Base-by-base conservation (phyloP, 2,329 filamentous ascomycete species). In the Colletotrichum sp. region DNA sequence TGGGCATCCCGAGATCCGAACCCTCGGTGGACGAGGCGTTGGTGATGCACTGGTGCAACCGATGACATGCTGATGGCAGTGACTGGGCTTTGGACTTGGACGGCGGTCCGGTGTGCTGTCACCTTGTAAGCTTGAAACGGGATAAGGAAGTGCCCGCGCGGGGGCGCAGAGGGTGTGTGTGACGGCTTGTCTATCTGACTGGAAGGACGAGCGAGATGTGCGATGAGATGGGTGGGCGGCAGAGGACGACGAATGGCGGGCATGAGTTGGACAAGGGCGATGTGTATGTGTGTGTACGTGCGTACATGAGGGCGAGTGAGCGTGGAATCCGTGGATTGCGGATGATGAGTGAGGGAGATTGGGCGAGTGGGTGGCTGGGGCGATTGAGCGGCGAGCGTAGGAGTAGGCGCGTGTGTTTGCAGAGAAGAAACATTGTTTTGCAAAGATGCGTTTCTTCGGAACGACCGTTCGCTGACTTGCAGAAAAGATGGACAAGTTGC, bases 361-460 rank as follows among this genome's bases (percentile, higher is more conserved):
- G 58, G 32, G 58, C 58, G 58, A 30, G 13, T 34, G 58, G 30
- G 30, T 34, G 28, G 67, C 55, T 28, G 63, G 55, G n/a, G 62
- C 43, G 69, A 36, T 65, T 55, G 32, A 63, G 43, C 56, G 61
- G 52, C 65, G 28, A 69, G 67, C 30, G 68, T 71, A 71, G 67
- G 68, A 62, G 55, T 71, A 71, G 61, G 68, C 68, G 62, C 56
- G 62, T 73, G 69, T 75, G 63, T 75, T 63, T 75, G 73, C 73
- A 75, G 68, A 75, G 38, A 73, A 72, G 63, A 75, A 75, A 73
- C 73, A 75, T 56, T 73, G 73, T 73, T 75, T 75, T 73, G 56
- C 62, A 63, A 32, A 72, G n/a, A 68, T 68, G 69, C 63, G 62
- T 75, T 73, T 73, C 69, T 26, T 72, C 48, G 73, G 63, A 72